These are phyloP conservation scores for Fraxinus angustifolia DNA, from an alignment of 305 asterid species.

Conservation along the genomic window DNA sequence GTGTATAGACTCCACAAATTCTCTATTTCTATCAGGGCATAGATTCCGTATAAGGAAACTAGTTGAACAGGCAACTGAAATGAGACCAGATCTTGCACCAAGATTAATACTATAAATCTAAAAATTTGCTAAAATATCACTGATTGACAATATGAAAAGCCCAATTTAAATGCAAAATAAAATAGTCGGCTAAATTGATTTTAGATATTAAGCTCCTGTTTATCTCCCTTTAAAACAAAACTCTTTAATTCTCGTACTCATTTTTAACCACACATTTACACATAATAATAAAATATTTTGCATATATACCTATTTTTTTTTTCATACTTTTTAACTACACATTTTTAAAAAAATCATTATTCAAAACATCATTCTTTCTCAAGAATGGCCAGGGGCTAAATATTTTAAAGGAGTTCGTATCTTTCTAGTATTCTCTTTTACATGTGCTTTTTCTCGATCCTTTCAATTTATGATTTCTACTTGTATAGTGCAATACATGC, in stretches of 20 bases:
- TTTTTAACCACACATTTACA: no score
- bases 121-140: not conserved
- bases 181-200: not conserved
- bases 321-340: no score
- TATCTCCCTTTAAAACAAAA: no score
- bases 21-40: not conserved
- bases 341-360: no score
- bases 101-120: not conserved
- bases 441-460: not conserved
- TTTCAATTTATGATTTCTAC: conserved; percentile 3
- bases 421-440: conserved; percentile 4
- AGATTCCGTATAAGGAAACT: not conserved
- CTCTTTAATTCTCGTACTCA: no score
- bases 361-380: no score
- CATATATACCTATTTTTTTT: no score
- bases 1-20: not conserved
- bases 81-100: not conserved
- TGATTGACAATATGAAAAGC: conserved; percentile 1
- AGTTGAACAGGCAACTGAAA: conserved; percentile 1
- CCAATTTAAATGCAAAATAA: not conserved
- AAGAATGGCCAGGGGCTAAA: not conserved
- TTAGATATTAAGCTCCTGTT: not conserved
- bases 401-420: not conserved
- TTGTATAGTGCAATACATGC: not conserved
- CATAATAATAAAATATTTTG: no score